Evolutionary conservation across 306 rosid genomes (phyloP).

Genomic region (Luffa aegyptiaca): DNA sequence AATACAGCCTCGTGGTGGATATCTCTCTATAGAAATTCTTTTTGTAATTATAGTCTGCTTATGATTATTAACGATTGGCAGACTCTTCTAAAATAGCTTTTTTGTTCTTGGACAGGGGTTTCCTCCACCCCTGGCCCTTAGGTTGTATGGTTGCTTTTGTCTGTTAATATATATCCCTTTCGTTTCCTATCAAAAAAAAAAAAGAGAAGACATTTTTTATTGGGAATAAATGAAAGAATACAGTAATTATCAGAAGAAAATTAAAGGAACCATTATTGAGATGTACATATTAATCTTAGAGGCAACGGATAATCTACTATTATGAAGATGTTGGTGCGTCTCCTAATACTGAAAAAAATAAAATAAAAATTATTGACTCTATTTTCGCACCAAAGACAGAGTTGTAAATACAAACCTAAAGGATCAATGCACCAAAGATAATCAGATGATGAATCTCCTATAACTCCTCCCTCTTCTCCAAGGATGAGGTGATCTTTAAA

Average conservation of each 20-base stretch:
- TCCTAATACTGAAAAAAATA: not conserved
- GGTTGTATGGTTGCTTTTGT: too few species aligned
- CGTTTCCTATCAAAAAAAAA: too few species aligned
- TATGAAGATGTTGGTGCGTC: not conserved
- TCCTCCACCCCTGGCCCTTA: too few species aligned
- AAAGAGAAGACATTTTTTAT: too few species aligned
- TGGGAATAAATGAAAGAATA: not conserved
- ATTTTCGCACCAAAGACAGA: not conserved
- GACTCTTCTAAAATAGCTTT: too few species aligned
- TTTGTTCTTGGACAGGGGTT: too few species aligned
- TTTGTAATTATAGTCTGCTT: too few species aligned
- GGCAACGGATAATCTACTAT: not conserved
- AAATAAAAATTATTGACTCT: not conserved
- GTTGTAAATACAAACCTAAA: slow-evolving; percentile 40
- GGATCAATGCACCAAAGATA: slow-evolving; percentile 99
- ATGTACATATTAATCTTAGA: not conserved
- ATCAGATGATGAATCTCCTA: slow-evolving; percentile 79
- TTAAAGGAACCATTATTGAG: not conserved
- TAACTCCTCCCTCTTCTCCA: slow-evolving; percentile 97
- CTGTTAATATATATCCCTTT: too few species aligned
- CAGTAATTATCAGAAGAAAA: not conserved
- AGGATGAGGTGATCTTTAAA: slow-evolving; percentile 78
- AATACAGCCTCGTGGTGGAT: too few species aligned
- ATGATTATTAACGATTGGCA: too few species aligned
- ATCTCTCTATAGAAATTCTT: too few species aligned